phyloP scores from a whole-genome alignment of 768 basidiomycete genomes.

The Lentinus brumalis region DNA sequence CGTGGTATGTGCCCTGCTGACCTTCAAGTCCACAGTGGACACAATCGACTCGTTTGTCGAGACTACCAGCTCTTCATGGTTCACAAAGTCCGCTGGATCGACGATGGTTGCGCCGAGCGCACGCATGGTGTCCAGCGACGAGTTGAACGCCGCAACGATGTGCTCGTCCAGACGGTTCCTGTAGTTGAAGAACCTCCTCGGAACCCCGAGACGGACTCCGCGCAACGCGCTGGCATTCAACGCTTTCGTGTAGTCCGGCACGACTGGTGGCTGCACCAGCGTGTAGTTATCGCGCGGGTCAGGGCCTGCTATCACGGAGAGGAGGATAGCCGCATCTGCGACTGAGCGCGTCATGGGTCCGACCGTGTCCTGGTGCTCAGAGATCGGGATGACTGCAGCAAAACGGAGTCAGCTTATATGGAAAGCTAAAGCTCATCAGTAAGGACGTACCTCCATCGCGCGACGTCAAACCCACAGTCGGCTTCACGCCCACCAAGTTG shows the following conservation, averaged over 20 bases:
- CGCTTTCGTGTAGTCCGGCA: slow-evolving; percentile 58
- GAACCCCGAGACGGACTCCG: slow-evolving; percentile 47
- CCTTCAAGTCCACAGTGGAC: slow-evolving; percentile 59
- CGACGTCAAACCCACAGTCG: slow-evolving; percentile 37
- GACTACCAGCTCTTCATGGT: slow-evolving; percentile 48
- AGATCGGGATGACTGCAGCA: slow-evolving; percentile 41
- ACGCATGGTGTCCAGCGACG: slow-evolving; percentile 38
- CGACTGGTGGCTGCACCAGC: slow-evolving; percentile 42
- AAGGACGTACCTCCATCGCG: slow-evolving; percentile 42
- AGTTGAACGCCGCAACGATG: slow-evolving; percentile 39
- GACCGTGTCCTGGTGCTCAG: slow-evolving; percentile 37
- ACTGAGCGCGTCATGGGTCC: slow-evolving; percentile 38
- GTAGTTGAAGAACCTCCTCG: slow-evolving; percentile 36
- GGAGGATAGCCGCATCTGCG: slow-evolving; percentile 35
- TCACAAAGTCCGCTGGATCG: slow-evolving; percentile 62
- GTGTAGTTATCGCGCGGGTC: slow-evolving; percentile 45
- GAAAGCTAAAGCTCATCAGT: slow-evolving; percentile 29
- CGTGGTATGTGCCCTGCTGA: slow-evolving; percentile 14
- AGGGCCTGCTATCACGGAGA: slow-evolving; percentile 39
- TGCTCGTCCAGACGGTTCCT: slow-evolving; percentile 12
- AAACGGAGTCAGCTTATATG: slow-evolving; percentile 28
- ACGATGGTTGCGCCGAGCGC: slow-evolving; percentile 50
- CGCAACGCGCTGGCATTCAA: slow-evolving; percentile 47
- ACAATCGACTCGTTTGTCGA: slow-evolving; percentile 56
- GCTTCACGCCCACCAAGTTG: slow-evolving; percentile 43